These are phyloP conservation scores for Centrapalus pauciflorus DNA, from an alignment of 129 eudicot genomes.

Conservation along the genomic window DNA sequence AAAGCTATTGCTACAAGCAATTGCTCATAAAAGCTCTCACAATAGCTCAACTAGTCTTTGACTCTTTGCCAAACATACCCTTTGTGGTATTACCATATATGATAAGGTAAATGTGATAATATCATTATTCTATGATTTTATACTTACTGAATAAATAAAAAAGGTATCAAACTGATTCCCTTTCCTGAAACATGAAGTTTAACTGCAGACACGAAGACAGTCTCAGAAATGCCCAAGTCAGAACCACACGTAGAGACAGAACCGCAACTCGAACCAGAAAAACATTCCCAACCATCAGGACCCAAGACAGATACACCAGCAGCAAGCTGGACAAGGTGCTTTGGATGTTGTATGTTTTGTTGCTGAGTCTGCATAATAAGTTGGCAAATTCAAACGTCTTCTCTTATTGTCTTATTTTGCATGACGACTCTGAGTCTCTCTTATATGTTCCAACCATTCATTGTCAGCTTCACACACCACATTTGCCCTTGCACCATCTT, in stretches of 20 bases:
- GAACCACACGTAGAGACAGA: constrained; percentile 6
- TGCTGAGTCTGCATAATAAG: no score
- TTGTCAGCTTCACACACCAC: neutral
- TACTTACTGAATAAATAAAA: neutral
- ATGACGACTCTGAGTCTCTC: neutral
- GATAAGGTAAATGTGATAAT: no score
- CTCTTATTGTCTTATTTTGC: no score
- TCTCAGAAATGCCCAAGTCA: constrained; percentile 6
- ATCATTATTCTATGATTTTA: no score
- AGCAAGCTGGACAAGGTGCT: constrained; percentile 25
- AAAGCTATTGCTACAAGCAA: no score
- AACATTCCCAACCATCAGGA: constrained; percentile 9
- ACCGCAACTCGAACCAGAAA: constrained; percentile 5
- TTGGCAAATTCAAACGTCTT: no score
- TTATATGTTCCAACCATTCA: neutral
- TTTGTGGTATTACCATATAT: neutral
- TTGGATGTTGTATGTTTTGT: constrained; percentile 27
- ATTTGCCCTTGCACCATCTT: neutral
- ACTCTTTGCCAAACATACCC: no score
- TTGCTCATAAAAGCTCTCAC: no score
- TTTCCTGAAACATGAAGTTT: constrained; percentile 28
- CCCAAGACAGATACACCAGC: constrained; percentile 21
- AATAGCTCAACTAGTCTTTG: no score
- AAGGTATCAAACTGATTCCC: neutral
- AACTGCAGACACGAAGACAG: constrained; percentile 18